phyloP scores from a whole-genome alignment of 148 eudicot genomes.

The Vaccinium macrocarpon region DNA sequence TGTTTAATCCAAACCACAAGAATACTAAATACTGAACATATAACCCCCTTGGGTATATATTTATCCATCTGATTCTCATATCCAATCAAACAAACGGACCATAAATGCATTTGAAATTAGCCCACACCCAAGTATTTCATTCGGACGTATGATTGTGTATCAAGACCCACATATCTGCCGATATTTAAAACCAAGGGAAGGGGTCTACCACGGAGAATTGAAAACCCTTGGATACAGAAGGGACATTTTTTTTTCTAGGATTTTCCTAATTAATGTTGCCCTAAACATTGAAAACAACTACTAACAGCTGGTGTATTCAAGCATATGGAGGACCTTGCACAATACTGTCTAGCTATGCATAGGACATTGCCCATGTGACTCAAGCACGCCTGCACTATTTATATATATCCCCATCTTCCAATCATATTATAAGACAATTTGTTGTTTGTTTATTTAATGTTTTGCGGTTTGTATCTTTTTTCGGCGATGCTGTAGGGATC shows the following conservation, averaged over 20 bases:
- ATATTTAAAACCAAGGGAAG: too few species aligned
- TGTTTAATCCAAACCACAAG: too few species aligned
- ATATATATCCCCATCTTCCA: slow-evolving; percentile 10
- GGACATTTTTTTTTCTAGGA: not conserved
- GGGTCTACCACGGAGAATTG: not conserved
- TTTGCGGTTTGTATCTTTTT: not conserved
- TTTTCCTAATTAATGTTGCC: not conserved
- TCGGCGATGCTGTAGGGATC: not conserved
- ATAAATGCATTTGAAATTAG: too few species aligned
- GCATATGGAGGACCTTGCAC: slow-evolving; percentile 13
- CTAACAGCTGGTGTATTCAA: not conserved
- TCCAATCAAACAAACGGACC: too few species aligned
- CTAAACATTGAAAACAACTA: slow-evolving; percentile 20
- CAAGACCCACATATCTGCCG: not conserved
- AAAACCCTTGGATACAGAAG: not conserved
- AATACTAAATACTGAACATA: too few species aligned
- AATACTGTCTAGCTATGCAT: not conserved
- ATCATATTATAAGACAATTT: not conserved
- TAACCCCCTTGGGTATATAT: too few species aligned
- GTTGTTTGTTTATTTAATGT: not conserved
- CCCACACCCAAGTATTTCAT: not conserved
- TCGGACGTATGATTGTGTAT: not conserved
- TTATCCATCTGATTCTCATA: too few species aligned
- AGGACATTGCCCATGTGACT: slow-evolving; percentile 33
- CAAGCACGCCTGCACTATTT: slow-evolving; percentile 25